Base-by-base conservation (phyloP, 306 rosid species). In the Corylus heterophylla region DNA sequence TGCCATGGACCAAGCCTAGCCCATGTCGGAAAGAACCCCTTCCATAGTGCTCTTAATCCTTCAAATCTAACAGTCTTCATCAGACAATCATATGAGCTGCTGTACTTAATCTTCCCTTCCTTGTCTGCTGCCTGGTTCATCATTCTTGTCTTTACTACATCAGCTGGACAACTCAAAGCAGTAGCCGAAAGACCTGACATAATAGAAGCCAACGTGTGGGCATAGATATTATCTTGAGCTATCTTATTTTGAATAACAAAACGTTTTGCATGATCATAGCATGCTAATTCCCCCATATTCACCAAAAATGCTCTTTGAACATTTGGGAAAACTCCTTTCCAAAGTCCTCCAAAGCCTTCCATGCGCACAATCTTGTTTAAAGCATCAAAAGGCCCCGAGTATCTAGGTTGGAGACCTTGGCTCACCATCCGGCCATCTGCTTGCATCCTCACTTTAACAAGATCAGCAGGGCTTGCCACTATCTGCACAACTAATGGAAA, bases 1-100 rank as follows among this genome's bases (percentile, higher is more conserved):
- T 91, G 97, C 97, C 97, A 88, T 22, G 97, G 95, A 51, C 97
- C 97, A 62, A 95, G 92, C 89, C 98, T 90, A 39, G 95, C 95
- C 97, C 97, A 92, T 9, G 98, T 91, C 12, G 94, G 97, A 76
- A 95, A 91, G 87, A 95, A 92, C 27, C 98, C 97, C 83, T 95
- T 95, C 97, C 98, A 94, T 49, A 89, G 70, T 50, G 97, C 97
- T 77, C 88, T 87, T 49, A 84, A 59, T 74, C 98, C 97, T 84
- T 92, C 98, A 82, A 89, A 73, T 86, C 85, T 87, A 79, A 89
- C 90, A 0, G 97, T 92, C 89, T 91, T 92, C 64, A 89, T 85
- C 78, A 95, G 81, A 85, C 97, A 95, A 83, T 91, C 96, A 79
- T 82, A 87, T 50, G 97, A 89, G 81, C 86, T 84, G 7, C 31